Conservation (phyloP, 257 asterid species). For the Lycium ferocissimum region DNA sequence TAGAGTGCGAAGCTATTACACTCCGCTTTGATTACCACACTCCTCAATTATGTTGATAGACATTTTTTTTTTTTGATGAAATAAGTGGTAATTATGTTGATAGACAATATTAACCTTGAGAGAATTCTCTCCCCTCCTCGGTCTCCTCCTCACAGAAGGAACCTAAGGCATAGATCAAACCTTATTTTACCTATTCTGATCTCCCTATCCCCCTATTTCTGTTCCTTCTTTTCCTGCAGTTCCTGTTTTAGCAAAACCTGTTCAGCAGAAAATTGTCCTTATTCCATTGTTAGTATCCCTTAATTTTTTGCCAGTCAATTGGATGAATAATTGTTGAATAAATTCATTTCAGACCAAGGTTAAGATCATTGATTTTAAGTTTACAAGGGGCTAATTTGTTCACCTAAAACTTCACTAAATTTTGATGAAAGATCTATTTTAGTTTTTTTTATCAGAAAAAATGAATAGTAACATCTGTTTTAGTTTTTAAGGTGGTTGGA, state of each 20-base stretch:
- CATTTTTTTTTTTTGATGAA: no score
- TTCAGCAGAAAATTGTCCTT: background rate
- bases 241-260: conserved; percentile 3
- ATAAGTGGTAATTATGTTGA: background rate
- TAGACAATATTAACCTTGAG: background rate
- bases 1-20: conserved; percentile 10
- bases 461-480: background rate
- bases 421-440: background rate
- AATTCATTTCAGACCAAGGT: background rate
- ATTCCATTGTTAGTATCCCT: background rate
- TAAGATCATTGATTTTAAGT: background rate
- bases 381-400: background rate
- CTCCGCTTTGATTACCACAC: conserved; percentile 5
- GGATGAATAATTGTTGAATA: background rate
- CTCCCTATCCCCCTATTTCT: background rate
- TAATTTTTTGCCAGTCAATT: background rate
- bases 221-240: conserved; percentile 12
- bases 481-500: background rate
- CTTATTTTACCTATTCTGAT: background rate
- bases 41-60: background rate
- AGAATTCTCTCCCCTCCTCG: background rate
- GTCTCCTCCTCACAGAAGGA: background rate
- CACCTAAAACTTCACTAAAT: background rate
- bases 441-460: no score
- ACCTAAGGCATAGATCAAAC: background rate